Evolutionary conservation across 148 eudicot genomes (phyloP), one percentile per base, ranked within the genome.

Genomic region (Polygonum aviculare): DNA sequence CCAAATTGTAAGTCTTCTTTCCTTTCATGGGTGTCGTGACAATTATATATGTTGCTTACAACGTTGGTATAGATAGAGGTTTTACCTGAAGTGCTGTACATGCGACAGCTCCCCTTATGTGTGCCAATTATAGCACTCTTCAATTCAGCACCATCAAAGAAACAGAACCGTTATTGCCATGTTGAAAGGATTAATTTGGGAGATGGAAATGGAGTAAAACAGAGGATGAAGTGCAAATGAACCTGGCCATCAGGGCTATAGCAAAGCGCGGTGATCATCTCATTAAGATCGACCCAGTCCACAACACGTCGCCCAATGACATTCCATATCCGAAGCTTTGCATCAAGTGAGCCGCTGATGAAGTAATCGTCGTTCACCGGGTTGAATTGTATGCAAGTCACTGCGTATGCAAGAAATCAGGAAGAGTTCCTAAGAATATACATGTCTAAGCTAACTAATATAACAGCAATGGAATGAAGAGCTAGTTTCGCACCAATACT

Each of bases 221-320:
- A 33, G 18, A 67, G 2, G 38, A 69, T 36, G 40, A 5, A 10
- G 14, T 33, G 49, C 0, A 1, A 51, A 18, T 78, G 47, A 72
- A 93, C 98, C 97, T 93, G 94, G 78, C 98, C 98, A 86, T 93
- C 98, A 7, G 97, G 98, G 52, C 93, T 93, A 69, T 91, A 93
- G 75, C 97, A 93, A 79, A 97, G 97, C 70, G 98, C 94, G 84
- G 98, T 93, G 78, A 93, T 97, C 98, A 93, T 93, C 82, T 93
- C 98, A 80, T 91, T 94, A 76, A 93, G 85, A 82, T 93, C 98
- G 77, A 79, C 86, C 98, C 98, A 93, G 77, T 93, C 97, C 79
- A 91, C 93, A 81, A 93, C 98, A 81, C 86, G 90, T 36, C 84
- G 92, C 69, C 90, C 97, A 77, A 91, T 90, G 76, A 93, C 88